A percentile compares a stretch with the other conserved stretches of the same genome.
These are phyloP conservation scores for Podosphaera aphanis DNA, from an alignment of 2,329 filamentous ascomycete genomes.

Conservation along the genomic window DNA sequence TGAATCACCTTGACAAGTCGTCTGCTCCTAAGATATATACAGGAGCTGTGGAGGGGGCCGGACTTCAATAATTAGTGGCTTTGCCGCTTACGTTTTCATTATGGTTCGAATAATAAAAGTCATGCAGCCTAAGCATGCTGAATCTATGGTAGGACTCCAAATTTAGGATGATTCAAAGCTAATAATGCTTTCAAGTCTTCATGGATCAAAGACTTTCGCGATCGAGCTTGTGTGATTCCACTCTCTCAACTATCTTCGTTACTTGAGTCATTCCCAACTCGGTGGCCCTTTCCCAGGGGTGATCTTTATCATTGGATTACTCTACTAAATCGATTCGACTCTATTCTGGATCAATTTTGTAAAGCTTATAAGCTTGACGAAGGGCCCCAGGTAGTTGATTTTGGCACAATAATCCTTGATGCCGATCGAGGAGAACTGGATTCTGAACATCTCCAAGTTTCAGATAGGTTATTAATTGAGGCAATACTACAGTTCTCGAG, in stretches of 20 bases:
- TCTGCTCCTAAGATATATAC: slow-evolving; percentile 8
- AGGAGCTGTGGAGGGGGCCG: slow-evolving; percentile 25
- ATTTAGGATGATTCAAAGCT: no score
- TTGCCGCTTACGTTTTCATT: slow-evolving; percentile 31
- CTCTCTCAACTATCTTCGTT: slow-evolving; percentile 55
- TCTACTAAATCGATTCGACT: slow-evolving; percentile 79
- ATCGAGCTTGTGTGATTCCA: slow-evolving; percentile 41
- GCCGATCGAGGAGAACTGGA: slow-evolving; percentile 13
- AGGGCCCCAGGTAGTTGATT: slow-evolving; percentile 59
- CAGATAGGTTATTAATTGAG: slow-evolving; percentile 60
- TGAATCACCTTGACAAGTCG: slow-evolving; percentile 11
- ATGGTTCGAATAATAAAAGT: slow-evolving; percentile 48
- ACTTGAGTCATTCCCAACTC: slow-evolving; percentile 57
- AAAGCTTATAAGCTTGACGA: slow-evolving; percentile 55
- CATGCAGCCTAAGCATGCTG: slow-evolving; percentile 42
- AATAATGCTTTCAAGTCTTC: slow-evolving; percentile 43
- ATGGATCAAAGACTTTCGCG: slow-evolving; percentile 63
- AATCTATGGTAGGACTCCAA: slow-evolving; percentile 32
- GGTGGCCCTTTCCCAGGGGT: slow-evolving; percentile 88
- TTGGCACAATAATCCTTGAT: slow-evolving; percentile 34
- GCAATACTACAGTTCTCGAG: slow-evolving; percentile 65
- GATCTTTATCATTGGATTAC: slow-evolving; percentile 98
- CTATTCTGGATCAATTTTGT: slow-evolving; percentile 61
- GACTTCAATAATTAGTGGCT: slow-evolving; percentile 22
- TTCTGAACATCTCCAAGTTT: slow-evolving; percentile 32